phyloP scores from a whole-genome alignment of 2,329 filamentous ascomycete genomes.

The Parafenestella ontariensis region DNA sequence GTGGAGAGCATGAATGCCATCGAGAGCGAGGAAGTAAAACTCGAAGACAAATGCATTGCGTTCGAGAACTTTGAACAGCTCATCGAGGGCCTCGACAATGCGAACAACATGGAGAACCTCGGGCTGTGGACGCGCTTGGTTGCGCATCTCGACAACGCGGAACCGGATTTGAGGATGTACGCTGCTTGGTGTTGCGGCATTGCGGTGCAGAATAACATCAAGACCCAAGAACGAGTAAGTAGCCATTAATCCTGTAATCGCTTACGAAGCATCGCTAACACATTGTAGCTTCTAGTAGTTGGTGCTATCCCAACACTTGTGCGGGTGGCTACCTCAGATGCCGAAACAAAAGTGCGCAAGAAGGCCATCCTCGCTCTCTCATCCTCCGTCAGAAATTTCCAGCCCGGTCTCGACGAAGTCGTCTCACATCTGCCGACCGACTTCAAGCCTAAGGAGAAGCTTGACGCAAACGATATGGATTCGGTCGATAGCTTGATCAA shows the following conservation, averaged over 20 bases:
- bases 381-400: constrained; percentile 85
- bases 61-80: constrained; percentile 41
- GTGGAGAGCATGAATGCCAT: constrained; percentile 81
- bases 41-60: constrained; percentile 25
- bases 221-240: constrained; percentile 75
- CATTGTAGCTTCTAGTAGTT: constrained; percentile 57
- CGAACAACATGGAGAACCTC: constrained; percentile 86
- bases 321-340: constrained; percentile 66
- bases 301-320: constrained; percentile 77
- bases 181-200: constrained; percentile 95
- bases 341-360: constrained; percentile 71
- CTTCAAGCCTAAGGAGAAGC: constrained; percentile 62
- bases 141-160: constrained; percentile 69
- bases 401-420: constrained; percentile 71
- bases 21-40: constrained; percentile 54
- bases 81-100: constrained; percentile 74
- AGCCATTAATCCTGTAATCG: not conserved
- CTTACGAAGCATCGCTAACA: constrained; percentile 18
- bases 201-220: constrained; percentile 94
- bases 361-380: constrained; percentile 92
- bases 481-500: constrained; percentile 78
- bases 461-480: constrained; percentile 90
- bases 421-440: constrained; percentile 72
- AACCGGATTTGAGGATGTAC: constrained; percentile 78
- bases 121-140: constrained; percentile 84